Percentiles rank a stretch among this genome's conserved stretches.
Conservation (phyloP, 441 rosid species). For the Mallotus repandus region DNA sequence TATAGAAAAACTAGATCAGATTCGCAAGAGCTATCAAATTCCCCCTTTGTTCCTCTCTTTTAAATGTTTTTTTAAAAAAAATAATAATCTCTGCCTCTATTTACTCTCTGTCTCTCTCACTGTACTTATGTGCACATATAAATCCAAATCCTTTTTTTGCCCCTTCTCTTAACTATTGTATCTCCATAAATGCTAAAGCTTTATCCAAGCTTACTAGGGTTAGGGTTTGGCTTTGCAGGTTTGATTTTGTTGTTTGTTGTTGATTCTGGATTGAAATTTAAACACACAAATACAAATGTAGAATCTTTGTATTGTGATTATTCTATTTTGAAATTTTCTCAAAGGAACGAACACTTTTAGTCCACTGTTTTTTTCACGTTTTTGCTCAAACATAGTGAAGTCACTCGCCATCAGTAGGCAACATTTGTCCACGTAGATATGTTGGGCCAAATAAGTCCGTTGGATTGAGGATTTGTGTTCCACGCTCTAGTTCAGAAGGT, state of each 20-base stretch:
- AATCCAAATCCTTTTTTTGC: neutral
- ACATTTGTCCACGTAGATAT: neutral
- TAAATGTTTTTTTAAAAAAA: neutral
- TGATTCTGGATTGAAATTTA: neutral
- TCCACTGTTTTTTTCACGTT: neutral
- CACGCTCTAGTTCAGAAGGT: neutral
- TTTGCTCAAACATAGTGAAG: neutral
- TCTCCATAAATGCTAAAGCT: neutral
- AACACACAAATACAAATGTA: neutral
- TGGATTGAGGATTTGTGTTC: neutral
- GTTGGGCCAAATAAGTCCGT: neutral
- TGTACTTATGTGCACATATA: neutral
- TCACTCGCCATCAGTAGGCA: neutral
- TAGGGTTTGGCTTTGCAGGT: conserved; percentile 11
- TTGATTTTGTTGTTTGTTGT: neutral
- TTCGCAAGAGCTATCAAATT: neutral
- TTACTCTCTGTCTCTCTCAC: neutral
- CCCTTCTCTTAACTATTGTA: neutral
- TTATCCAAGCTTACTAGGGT: neutral
- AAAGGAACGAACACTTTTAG: neutral
- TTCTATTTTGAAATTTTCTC: neutral
- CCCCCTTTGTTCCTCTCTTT: too few species aligned
- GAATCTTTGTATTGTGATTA: neutral
- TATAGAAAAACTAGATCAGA: conserved; percentile 5
- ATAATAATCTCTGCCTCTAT: neutral